Evolutionary conservation across 2,329 filamentous ascomycete genomes (phyloP), one percentile per base, ranked within the genome.

Genomic region (Fusarium brevicatenulatum): DNA sequence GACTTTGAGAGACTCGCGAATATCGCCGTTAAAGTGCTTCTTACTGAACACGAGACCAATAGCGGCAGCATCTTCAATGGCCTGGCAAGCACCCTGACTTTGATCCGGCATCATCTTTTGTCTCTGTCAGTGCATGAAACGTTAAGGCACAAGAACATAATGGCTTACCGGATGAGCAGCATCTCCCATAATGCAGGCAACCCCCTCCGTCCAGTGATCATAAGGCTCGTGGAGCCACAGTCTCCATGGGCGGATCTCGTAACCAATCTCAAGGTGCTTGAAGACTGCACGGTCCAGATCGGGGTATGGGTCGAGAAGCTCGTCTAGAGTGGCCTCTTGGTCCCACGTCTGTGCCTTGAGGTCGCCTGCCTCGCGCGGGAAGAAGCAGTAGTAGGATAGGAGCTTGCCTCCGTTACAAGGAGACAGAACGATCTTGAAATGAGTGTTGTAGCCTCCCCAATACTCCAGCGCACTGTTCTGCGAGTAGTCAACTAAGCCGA

Each of bases 361-460:
- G 9, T 61, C 58, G 2, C 58, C 58, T 0, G 49, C 49, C 2
- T 61, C 47, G 2, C 58, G 47, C 1, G 47, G 47, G 19, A 61
- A 61, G 47, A 61, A 61, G 30, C 47, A 61, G 23, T 61, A 61
- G 47, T 61, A 61, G 7, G 58, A 61, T 5, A 61, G 16, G 19
- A 61, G 58, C n/a, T 42, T 61, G 18, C 58, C 47, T 6, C 58
- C 58, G 11, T 37, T 53, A 23, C 58, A 61, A 18, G 58, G 58
- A 30, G 58, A 61, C 3, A 61, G 30, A 23, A 61, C 58, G 9
- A 61, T 61, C 37, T 61, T 61, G 18, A 42, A 53, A 32, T 52
- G 49, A 15, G 49, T 34, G 13, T 61, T 52, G 5, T 52, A 53
- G 3, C 58, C 58, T 44, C 47, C 58, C 58, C 58, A 61, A 5